These are phyloP conservation scores for Saccharomyces kudriavzevii DNA, from an alignment of 805 yeast species.

Conservation along the genomic window DNA sequence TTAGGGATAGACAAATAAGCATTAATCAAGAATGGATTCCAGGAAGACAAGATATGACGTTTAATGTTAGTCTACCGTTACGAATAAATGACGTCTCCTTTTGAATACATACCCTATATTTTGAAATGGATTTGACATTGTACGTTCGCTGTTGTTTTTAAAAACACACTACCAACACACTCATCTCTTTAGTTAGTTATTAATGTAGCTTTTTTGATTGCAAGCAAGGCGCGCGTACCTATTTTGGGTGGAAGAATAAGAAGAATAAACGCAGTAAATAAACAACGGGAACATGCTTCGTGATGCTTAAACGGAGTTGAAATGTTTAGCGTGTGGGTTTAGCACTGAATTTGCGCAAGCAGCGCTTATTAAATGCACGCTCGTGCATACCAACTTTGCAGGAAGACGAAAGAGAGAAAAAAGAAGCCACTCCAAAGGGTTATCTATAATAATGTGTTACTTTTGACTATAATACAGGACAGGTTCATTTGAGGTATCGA, in stretches of 20 bases:
- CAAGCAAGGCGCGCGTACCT: not conserved
- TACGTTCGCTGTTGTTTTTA: not conserved
- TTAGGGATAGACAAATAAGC: not conserved
- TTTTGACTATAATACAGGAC: too few relatives aligned
- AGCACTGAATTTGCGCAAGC: too few relatives aligned
- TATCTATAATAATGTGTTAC: too few relatives aligned
- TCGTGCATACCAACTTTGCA: too few relatives aligned
- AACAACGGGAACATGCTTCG: too few relatives aligned
- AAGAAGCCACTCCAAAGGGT: too few relatives aligned
- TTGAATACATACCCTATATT: constrained; percentile 25
- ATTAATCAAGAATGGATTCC: not conserved
- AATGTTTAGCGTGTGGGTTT: too few relatives aligned
- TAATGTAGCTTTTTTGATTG: not conserved
- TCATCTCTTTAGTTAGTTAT: not conserved
- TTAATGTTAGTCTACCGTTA: not conserved
- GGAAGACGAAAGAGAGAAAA: too few relatives aligned
- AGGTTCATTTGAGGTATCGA: not conserved
- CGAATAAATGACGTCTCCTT: not conserved
- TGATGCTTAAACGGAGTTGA: too few relatives aligned
- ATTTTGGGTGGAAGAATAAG: not conserved
- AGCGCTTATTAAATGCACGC: too few relatives aligned
- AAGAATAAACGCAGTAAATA: too few relatives aligned
- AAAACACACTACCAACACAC: not conserved
- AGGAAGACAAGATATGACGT: not conserved
- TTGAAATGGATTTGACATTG: constrained; percentile 18